Base-by-base conservation (phyloP, 2,329 filamentous ascomycete genomes). In the Paecilomyces dactylethromorphus region DNA sequence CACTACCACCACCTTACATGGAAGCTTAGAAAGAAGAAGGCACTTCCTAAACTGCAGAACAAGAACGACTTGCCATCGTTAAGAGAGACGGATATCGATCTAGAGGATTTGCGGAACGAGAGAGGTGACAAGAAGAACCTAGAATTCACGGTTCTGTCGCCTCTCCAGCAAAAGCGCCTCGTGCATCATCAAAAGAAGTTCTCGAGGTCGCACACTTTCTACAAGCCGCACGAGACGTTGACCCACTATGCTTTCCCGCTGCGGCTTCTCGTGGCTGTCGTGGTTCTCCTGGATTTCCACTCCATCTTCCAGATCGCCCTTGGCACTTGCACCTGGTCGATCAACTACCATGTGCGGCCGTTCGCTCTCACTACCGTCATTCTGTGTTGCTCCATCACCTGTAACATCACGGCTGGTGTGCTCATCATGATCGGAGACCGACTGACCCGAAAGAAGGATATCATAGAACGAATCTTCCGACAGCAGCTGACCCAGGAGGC, bases 151-250 rank as follows among this genome's bases (percentile, higher is more conserved):
- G 87, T 91, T 3, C 78, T 94, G 2, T 86, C 79, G 0, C 77
- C 78, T 3, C 74, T 82, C 60, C 88, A 94, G 70, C 88, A 92
- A 68, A 81, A 81, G 60, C 84, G 82, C 54, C 81, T 95, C 10
- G 81, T 87, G 55, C 87, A 94, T 69, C 91, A 95, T 68, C 88
- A 92, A 68, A 82, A 80, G 64, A 93, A 92, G 68, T 89, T 94
- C 68, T 82, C 88, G 68, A 91, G 88, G 65, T 91, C 88, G 0
- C 91, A 95, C 71, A 92, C 89, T 5, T 95, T 93, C 73, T 95
- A 95, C 79, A 92, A 92, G 67, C 90, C 91, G 0, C 88, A 95
- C 72, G 91, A 95, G 74, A 95, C 91, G 0, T 80, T 85, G 33
- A 95, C 91, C 0, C 91, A 95, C 70, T 82, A 86, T 69, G 88